Percentiles rank a stretch among this genome's conserved stretches.
Evolutionary conservation across 371 early-diverging fungal genomes (phyloP).

Genomic region (Mucor indicus): DNA sequence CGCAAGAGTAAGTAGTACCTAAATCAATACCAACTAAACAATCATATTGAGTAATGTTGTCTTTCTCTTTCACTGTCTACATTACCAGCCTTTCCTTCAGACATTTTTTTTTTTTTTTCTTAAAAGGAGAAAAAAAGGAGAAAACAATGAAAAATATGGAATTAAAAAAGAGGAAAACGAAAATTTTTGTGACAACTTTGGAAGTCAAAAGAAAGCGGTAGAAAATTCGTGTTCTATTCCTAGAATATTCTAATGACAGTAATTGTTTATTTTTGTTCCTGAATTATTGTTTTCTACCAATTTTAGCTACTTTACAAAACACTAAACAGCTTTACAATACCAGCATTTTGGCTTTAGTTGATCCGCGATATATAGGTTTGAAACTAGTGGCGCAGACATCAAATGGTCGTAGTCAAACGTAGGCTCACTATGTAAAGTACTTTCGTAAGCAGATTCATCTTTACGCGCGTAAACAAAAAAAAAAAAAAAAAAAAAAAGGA

Average conservation of each 20-base stretch:
- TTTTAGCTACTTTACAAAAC: constrained; percentile 80
- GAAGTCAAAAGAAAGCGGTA: constrained; percentile 28
- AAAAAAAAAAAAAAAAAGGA: no score
- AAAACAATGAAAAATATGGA: constrained; percentile 15
- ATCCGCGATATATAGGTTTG: constrained; percentile 86
- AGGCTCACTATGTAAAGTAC: constrained; percentile 76
- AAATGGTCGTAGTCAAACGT: constrained; percentile 91
- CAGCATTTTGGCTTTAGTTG: constrained; percentile 75
- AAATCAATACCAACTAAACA: constrained; percentile 89
- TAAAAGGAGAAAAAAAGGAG: no score
- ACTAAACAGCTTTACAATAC: constrained; percentile 87
- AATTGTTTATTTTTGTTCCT: no score
- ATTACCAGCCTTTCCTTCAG: constrained; percentile 78
- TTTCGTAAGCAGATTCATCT: constrained; percentile 76
- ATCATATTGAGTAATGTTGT: no score
- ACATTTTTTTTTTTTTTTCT: constrained; percentile 24
- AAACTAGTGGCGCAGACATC: constrained; percentile 77
- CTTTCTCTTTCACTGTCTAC: no score
- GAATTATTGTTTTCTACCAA: no score
- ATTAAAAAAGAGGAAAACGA: constrained; percentile 1
- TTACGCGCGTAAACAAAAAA: constrained; percentile 70
- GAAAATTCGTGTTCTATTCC: constrained; percentile 13
- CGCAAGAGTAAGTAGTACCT: constrained; percentile 99
- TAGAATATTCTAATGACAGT: no score
- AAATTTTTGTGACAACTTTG: constrained; percentile 27